Conservation (phyloP, 2,329 filamentous ascomycete genomes). For the Arthrobotrys entomopaga region DNA sequence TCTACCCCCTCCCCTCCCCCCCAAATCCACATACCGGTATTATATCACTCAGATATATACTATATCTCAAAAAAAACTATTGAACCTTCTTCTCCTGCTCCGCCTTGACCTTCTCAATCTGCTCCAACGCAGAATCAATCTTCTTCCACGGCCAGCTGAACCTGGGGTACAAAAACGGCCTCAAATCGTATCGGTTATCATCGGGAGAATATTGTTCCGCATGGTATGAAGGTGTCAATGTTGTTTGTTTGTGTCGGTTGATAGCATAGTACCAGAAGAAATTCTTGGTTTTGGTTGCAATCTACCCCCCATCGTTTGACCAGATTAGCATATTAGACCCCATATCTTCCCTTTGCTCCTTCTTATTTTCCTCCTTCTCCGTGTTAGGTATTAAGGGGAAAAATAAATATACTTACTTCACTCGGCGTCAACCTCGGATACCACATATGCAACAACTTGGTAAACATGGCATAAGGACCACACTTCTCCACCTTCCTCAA, state of each 20-base stretch:
- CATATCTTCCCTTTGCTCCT: too few relatives aligned
- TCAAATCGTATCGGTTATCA: conserved; percentile 63
- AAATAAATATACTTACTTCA: conserved; percentile 54
- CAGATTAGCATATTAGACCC: neutral
- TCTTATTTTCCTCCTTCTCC: neutral
- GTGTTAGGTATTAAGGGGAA: conserved; percentile 63
- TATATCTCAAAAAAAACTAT: conserved; percentile 5
- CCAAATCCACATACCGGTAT: neutral
- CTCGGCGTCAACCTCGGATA: conserved; percentile 63
- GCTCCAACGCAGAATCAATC: conserved; percentile 62
- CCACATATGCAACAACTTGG: conserved; percentile 66
- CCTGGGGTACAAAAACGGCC: conserved; percentile 64
- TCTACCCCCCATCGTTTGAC: conserved; percentile 56
- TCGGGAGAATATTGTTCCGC: conserved; percentile 65
- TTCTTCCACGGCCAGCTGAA: conserved; percentile 63
- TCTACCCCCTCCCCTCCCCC: too few relatives aligned
- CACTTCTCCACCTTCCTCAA: conserved; percentile 66
- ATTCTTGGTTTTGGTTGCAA: conserved; percentile 65
- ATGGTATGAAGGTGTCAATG: conserved; percentile 70
- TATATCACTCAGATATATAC: too few relatives aligned
- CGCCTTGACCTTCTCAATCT: conserved; percentile 60
- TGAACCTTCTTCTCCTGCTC: conserved; percentile 56
- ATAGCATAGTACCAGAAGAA: conserved; percentile 70
- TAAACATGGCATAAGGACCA: conserved; percentile 66
- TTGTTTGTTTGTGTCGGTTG: conserved; percentile 74